phyloP scores from a whole-genome alignment of 306 rosid genomes.

The Macrotyloma uniflorum region DNA sequence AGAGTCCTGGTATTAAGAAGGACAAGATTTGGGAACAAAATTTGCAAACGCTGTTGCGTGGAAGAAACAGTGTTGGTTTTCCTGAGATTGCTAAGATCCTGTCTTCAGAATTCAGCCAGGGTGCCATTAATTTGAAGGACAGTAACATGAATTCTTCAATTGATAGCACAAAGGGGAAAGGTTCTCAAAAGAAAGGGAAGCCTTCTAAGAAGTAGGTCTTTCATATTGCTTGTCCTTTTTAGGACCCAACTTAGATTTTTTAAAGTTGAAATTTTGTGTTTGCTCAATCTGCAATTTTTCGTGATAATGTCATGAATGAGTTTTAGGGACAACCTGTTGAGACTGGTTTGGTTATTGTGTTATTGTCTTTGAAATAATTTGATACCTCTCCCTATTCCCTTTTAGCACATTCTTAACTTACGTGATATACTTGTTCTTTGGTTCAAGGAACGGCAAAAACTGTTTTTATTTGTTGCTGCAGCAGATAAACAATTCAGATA shows the following conservation, averaged over 20 bases:
- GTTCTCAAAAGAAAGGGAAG: conserved; percentile 46
- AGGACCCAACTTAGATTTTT: conserved; percentile 24
- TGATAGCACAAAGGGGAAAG: conserved; percentile 46
- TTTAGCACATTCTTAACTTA: background rate
- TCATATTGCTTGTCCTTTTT: background rate
- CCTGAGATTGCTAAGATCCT: conserved; percentile 59
- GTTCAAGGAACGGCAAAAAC: background rate
- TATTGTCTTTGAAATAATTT: no score
- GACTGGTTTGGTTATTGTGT: no score
- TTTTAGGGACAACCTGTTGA: background rate
- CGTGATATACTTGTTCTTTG: background rate
- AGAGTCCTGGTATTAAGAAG: conserved; percentile 72
- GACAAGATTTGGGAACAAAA: conserved; percentile 68
- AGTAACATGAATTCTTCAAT: conserved; percentile 29
- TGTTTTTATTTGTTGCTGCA: no score
- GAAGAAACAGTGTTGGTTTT: conserved; percentile 56
- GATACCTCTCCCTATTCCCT: no score
- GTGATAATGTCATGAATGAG: background rate
- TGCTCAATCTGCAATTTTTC: conserved; percentile 13
- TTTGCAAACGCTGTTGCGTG: conserved; percentile 55
- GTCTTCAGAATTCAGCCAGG: conserved; percentile 59
- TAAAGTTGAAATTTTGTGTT: background rate
- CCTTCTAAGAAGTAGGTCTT: conserved; percentile 49
- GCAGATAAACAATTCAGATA: background rate
- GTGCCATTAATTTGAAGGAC: conserved; percentile 47